Evolutionary conservation across 2,329 filamentous ascomycete genomes (phyloP).

Genomic region (Apiospora kogelbergensis): DNA sequence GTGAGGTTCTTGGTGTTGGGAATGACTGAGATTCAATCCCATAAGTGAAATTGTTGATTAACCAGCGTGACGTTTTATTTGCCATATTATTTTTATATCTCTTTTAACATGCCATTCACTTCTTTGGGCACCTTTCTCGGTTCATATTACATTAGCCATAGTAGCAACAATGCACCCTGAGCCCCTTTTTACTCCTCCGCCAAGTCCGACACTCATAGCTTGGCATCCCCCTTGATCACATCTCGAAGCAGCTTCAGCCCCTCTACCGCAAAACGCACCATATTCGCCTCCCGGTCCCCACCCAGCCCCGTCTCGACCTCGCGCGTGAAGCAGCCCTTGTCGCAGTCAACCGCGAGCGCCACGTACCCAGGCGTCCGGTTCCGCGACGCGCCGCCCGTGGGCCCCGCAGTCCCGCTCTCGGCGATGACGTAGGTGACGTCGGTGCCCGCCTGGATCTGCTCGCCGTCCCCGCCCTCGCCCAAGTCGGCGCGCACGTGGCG

Average conservation of each 20-base stretch:
- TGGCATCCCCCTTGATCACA: constrained; percentile 40
- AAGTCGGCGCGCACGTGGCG: constrained; percentile 55
- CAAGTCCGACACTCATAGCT: neutral
- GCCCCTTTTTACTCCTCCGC: neutral
- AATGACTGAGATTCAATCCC: neutral
- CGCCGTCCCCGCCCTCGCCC: constrained; percentile 19
- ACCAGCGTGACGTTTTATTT: no score
- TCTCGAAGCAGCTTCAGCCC: constrained; percentile 56
- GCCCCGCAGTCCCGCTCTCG: constrained; percentile 65
- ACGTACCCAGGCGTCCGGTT: constrained; percentile 64
- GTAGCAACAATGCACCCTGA: neutral
- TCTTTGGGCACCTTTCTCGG: no score
- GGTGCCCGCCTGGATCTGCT: neutral
- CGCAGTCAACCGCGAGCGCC: constrained; percentile 58
- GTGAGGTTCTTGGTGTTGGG: neutral
- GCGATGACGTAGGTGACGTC: constrained; percentile 54
- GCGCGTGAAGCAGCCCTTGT: constrained; percentile 48
- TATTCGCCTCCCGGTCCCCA: constrained; percentile 57
- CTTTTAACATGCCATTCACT: no score
- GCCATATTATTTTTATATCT: no score
- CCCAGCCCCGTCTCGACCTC: constrained; percentile 57
- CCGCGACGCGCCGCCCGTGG: constrained; percentile 52
- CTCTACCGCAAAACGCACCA: constrained; percentile 61
- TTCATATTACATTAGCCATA: neutral
- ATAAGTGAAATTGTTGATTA: neutral